A percentile compares a stretch with the other conserved stretches of the same genome.
These are phyloP conservation scores for Ceratocystis albifundus DNA, from an alignment of 2,329 filamentous ascomycete species.

Conservation along the genomic window DNA sequence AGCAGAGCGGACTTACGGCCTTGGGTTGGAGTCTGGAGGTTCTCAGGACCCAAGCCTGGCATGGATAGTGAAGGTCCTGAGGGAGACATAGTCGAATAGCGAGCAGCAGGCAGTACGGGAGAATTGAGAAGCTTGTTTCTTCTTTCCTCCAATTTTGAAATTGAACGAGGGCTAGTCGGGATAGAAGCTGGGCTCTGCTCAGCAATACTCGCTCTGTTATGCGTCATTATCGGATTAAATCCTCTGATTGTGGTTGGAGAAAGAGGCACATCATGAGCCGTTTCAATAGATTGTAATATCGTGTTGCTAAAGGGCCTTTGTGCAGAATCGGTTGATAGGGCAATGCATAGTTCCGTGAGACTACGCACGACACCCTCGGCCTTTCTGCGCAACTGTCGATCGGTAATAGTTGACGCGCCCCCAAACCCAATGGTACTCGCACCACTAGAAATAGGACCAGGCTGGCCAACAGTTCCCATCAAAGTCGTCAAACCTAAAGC, in stretches of 20 bases:
- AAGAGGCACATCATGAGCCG: conserved; percentile 27
- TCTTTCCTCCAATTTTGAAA: conserved; percentile 44
- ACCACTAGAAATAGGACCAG: conserved; percentile 54
- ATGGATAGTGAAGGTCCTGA: conserved; percentile 35
- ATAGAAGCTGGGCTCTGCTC: conserved; percentile 34
- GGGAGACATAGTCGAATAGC: conserved; percentile 31
- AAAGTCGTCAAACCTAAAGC: conserved; percentile 67
- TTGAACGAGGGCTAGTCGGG: conserved; percentile 37
- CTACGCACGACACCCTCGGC: conserved; percentile 87
- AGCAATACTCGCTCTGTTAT: conserved; percentile 35
- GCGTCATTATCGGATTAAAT: conserved; percentile 30
- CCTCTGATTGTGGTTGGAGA: conserved; percentile 40
- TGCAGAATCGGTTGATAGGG: conserved; percentile 53
- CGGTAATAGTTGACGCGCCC: conserved; percentile 43
- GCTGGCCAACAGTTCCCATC: conserved; percentile 61
- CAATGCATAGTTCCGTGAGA: conserved; percentile 82
- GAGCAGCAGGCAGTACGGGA: conserved; percentile 38
- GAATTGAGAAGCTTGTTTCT: conserved; percentile 38
- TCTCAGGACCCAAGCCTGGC: conserved; percentile 16
- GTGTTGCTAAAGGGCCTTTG: conserved; percentile 24
- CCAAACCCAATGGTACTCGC: conserved; percentile 49
- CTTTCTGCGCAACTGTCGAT: conserved; percentile 78
- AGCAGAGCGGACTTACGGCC: conserved; percentile 45
- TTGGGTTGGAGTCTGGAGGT: conserved; percentile 7
- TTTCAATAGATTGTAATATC: conserved; percentile 20